Conservation (phyloP, 495 filamentous ascomycete species). For the Xylaria cubensis region DNA sequence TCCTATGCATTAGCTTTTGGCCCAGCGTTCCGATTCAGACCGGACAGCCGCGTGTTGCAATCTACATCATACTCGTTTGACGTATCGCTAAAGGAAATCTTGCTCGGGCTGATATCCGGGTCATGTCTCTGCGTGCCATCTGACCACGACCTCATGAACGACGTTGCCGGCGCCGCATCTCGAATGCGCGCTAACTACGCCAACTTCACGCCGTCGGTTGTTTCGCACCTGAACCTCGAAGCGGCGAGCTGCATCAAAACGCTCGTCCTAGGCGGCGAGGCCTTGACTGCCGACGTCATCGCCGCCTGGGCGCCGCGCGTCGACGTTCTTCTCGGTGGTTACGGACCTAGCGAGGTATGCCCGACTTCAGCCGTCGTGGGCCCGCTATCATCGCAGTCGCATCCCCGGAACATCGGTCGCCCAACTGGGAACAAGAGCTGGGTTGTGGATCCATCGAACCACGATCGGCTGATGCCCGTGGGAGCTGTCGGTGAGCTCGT, state of each 20-base stretch:
- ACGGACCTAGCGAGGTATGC: constrained; percentile 44
- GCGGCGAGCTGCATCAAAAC: constrained; percentile 53
- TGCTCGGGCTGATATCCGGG: constrained; percentile 56
- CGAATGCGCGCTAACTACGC: constrained; percentile 17
- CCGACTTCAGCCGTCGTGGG: constrained; percentile 40
- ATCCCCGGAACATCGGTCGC: constrained; percentile 54
- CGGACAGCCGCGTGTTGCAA: constrained; percentile 51
- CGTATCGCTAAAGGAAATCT: constrained; percentile 57
- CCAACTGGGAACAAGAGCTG: constrained; percentile 51
- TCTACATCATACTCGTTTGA: constrained; percentile 62
- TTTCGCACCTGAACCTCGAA: constrained; percentile 33
- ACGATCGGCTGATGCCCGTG: constrained; percentile 17
- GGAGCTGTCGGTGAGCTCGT: constrained; percentile 26
- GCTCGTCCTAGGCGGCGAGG: constrained; percentile 61
- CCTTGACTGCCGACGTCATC: constrained; percentile 58
- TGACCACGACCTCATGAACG: constrained; percentile 47
- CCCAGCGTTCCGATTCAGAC: constrained; percentile 41
- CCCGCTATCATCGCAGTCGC: constrained; percentile 15
- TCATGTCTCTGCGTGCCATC: constrained; percentile 65
- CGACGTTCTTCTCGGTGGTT: constrained; percentile 57
- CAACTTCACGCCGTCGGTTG: constrained; percentile 22
- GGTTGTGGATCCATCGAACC: constrained; percentile 59
- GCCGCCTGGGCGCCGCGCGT: constrained; percentile 56
- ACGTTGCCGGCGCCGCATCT: not conserved
- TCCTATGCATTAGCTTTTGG: constrained; percentile 45